Evolutionary conservation across 2,329 filamentous ascomycete species (phyloP).

Genomic region (Penicillium sp.): DNA sequence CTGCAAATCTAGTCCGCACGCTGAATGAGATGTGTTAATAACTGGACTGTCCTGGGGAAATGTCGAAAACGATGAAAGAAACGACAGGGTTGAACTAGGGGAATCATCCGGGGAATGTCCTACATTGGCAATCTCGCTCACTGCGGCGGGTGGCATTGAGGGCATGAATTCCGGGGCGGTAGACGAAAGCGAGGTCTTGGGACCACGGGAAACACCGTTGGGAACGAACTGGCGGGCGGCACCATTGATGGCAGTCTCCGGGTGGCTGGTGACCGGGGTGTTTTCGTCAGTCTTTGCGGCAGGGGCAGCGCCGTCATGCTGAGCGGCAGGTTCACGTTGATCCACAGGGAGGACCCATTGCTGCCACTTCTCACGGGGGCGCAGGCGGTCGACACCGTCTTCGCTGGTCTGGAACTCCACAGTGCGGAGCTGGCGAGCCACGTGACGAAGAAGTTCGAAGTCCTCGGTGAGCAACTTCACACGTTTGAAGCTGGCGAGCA

Average conservation of each 20-base stretch:
- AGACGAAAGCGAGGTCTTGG: conserved; percentile 58
- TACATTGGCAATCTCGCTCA: conserved; percentile 40
- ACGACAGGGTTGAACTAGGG: conserved; percentile 43
- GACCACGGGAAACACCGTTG: conserved; percentile 41
- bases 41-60: conserved; percentile 50
- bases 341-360: conserved; percentile 71
- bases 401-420: conserved; percentile 72
- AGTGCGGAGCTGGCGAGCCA: conserved; percentile 66
- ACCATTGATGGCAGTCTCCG: conserved; percentile 34
- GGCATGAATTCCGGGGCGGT: conserved; percentile 61
- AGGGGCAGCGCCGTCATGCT: conserved; percentile 63
- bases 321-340: conserved; percentile 68
- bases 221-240: conserved; percentile 27
- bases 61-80: conserved; percentile 45
- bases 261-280: conserved; percentile 29
- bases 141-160: conserved; percentile 28
- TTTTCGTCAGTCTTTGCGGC: conserved; percentile 40
- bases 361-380: conserved; percentile 71
- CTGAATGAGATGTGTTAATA: conserved; percentile 52
- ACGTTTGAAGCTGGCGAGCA: conserved; percentile 83
- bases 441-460: conserved; percentile 67
- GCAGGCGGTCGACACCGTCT: conserved; percentile 74
- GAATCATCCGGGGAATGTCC: conserved; percentile 41
- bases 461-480: conserved; percentile 71
- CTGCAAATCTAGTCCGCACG: conserved; percentile 44